A percentile compares a stretch with the other conserved stretches of the same genome.
These are phyloP conservation scores for Cystobasidiaceae sp. DNA, from an alignment of 1,284 basidiomycete species.

Conservation along the genomic window DNA sequence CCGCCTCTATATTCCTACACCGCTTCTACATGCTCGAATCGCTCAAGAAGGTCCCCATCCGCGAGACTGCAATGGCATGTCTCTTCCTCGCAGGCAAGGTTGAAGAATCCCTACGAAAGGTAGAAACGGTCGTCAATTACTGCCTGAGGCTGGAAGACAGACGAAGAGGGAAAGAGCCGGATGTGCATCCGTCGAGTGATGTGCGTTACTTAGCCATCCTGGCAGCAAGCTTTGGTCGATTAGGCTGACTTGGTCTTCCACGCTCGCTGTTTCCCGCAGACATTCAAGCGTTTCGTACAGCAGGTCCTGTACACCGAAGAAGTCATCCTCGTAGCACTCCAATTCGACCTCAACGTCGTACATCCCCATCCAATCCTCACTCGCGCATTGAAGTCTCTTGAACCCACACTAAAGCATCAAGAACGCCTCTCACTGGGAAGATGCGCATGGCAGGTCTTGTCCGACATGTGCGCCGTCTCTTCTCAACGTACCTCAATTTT, in stretches of 20 bases:
- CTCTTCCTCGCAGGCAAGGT: conserved; percentile 43
- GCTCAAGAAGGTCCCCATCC: conserved; percentile 34
- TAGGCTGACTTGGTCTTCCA: no score
- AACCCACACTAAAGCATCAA: neutral
- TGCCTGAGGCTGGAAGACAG: conserved; percentile 29
- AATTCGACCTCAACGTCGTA: conserved; percentile 41
- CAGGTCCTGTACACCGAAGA: conserved; percentile 40
- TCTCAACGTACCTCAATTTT: no score
- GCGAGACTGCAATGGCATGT: conserved; percentile 36
- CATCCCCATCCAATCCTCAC: conserved; percentile 38
- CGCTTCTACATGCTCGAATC: conserved; percentile 43
- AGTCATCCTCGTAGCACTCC: conserved; percentile 38
- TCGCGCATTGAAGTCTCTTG: conserved; percentile 14
- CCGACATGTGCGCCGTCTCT: conserved; percentile 40
- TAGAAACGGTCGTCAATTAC: conserved; percentile 36
- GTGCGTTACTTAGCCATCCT: neutral
- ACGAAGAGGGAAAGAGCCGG: conserved; percentile 23
- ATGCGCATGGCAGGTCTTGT: conserved; percentile 33
- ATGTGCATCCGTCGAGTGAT: conserved; percentile 29
- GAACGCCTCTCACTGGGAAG: conserved; percentile 3
- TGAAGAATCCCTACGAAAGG: conserved; percentile 37
- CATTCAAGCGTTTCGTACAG: conserved; percentile 29
- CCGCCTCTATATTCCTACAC: conserved; percentile 41
- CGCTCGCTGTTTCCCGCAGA: no score
- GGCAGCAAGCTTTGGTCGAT: no score